A percentile compares a stretch with the other conserved stretches of the same genome.
phyloP scores from a whole-genome alignment of 371 early-diverging fungal species.

The Lichtheimia ornata region DNA sequence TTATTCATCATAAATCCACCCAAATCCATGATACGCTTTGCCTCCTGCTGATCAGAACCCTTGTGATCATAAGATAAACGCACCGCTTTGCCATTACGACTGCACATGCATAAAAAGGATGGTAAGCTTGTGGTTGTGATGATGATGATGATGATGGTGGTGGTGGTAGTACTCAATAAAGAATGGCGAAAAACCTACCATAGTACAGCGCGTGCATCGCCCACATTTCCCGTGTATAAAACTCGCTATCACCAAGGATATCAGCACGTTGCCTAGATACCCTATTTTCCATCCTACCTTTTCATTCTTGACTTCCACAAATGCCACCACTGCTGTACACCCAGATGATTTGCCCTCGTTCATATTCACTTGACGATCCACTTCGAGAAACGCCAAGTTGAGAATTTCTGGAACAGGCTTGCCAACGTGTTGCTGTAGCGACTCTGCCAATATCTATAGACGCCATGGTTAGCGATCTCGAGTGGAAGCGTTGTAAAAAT shows the following conservation, averaged over 20 bases:
- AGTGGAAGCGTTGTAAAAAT: neutral
- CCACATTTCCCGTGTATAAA: constrained; percentile 93
- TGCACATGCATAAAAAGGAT: constrained; percentile 17
- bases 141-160: too few relatives aligned
- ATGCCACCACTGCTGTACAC: constrained; percentile 91
- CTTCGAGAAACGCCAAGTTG: constrained; percentile 80
- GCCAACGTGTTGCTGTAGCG: constrained; percentile 11
- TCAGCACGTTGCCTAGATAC: neutral
- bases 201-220: constrained; percentile 94
- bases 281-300: constrained; percentile 30
- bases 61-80: constrained; percentile 97
- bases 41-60: constrained; percentile 89
- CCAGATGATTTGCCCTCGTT: constrained; percentile 80
- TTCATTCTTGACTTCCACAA: constrained; percentile 51
- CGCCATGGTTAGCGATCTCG: too few relatives aligned
- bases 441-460: constrained; percentile 22
- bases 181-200: constrained; percentile 48
- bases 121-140: neutral
- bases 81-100: constrained; percentile 83
- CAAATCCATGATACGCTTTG: constrained; percentile 84
- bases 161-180: too few relatives aligned
- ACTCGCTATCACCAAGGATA: constrained; percentile 57
- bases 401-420: constrained; percentile 77
- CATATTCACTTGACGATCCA: constrained; percentile 78
- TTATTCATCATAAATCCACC: constrained; percentile 97